These are phyloP conservation scores for Trichoderma hamatum DNA, from an alignment of 2,329 filamentous ascomycete genomes.

Conservation along the genomic window DNA sequence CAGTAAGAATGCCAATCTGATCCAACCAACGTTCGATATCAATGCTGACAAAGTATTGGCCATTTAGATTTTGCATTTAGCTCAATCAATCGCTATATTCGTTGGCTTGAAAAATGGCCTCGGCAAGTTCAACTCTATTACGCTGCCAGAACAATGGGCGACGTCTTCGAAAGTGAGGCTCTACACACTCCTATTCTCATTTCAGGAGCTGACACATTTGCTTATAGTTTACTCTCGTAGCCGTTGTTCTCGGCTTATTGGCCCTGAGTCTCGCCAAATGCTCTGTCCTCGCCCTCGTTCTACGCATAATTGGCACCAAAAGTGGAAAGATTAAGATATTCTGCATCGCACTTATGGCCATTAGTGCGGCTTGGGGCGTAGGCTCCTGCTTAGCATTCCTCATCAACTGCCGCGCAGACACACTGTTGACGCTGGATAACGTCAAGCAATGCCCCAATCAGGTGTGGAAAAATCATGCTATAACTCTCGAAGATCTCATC, in stretches of 20 bases:
- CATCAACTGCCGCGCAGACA: neutral
- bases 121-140: conserved; percentile 5
- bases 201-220: neutral
- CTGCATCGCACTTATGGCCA: neutral
- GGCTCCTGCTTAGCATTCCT: neutral
- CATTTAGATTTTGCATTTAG: neutral
- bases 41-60: neutral
- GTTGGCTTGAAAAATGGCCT: neutral
- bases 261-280: neutral
- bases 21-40: neutral
- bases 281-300: conserved; percentile 2
- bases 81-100: neutral
- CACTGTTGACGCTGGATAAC: neutral
- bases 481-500: neutral
- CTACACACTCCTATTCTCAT: neutral
- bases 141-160: neutral
- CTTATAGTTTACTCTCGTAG: neutral
- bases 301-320: conserved; percentile 3
- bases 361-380: neutral
- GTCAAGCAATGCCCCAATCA: conserved; percentile 5
- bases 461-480: neutral
- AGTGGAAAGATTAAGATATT: neutral
- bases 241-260: neutral
- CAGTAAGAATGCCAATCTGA: neutral
- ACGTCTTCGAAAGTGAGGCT: neutral